These are phyloP conservation scores for Paracorniculantispora psalliotae DNA, from an alignment of 2,329 filamentous ascomycete genomes.

Conservation along the genomic window DNA sequence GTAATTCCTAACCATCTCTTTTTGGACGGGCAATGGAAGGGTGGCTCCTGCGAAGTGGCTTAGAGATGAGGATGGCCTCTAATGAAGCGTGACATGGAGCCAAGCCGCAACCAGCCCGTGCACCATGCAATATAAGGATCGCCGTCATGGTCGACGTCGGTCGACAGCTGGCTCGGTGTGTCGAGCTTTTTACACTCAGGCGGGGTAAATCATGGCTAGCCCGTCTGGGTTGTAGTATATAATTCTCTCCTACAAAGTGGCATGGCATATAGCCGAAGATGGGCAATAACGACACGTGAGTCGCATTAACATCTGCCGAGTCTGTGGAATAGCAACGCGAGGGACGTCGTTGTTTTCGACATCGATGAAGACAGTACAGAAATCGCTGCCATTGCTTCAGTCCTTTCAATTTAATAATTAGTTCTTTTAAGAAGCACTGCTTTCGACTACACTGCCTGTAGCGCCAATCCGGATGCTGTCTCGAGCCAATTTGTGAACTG, in stretches of 20 bases:
- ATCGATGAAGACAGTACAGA: not conserved
- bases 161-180: not conserved
- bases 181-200: not conserved
- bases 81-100: not conserved
- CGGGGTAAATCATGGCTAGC: not conserved
- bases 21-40: not conserved
- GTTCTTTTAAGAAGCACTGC: no score
- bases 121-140: not conserved
- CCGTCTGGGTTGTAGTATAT: not conserved
- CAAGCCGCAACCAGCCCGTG: not conserved
- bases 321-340: not conserved
- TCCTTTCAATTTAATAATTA: not conserved
- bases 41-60: not conserved
- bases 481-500: no score
- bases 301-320: not conserved
- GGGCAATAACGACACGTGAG: not conserved
- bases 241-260: not conserved
- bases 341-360: not conserved
- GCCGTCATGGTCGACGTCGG: not conserved
- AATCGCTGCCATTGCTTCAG: not conserved
- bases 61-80: not conserved
- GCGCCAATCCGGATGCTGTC: no score
- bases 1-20: not conserved
- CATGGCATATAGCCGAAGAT: not conserved
- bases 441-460: no score